phyloP scores from a whole-genome alignment of 23 red algal species.

The Gracilaria gracilis region DNA sequence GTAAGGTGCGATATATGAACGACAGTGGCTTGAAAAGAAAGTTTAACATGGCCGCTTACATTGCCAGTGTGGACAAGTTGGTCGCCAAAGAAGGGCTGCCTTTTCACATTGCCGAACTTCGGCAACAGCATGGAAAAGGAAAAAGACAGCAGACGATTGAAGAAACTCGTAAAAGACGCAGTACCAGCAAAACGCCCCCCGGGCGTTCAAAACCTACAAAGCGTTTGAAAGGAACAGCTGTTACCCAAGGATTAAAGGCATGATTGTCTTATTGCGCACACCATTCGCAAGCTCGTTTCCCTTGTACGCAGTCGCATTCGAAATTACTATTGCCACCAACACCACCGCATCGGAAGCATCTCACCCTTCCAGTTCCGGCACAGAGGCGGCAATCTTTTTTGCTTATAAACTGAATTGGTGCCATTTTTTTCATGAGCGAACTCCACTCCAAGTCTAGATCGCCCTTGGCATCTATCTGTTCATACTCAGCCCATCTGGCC shows the following conservation, averaged over 20 bases:
- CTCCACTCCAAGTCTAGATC: conserved; percentile 64
- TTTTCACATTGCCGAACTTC: conserved; percentile 45
- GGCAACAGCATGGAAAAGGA: background rate
- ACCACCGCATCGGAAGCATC: conserved; percentile 61
- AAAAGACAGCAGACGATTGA: conserved; percentile 37
- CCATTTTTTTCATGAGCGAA: conserved; percentile 31
- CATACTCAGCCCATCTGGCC: conserved; percentile 58
- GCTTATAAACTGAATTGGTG: conserved; percentile 6
- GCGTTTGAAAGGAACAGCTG: background rate
- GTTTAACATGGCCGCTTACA: conserved; percentile 88
- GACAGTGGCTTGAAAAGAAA: conserved; percentile 84
- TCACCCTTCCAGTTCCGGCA: conserved; percentile 40
- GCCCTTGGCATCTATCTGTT: conserved; percentile 27
- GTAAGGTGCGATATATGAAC: conserved; percentile 97
- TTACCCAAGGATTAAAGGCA: background rate
- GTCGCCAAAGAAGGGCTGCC: conserved; percentile 53
- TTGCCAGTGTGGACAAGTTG: conserved; percentile 55
- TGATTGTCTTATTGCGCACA: background rate
- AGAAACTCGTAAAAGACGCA: conserved; percentile 16
- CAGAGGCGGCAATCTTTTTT: conserved; percentile 32
- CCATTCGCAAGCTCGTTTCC: conserved; percentile 59
- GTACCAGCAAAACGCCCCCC: background rate
- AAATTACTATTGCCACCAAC: conserved; percentile 22
- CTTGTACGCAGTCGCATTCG: conserved; percentile 42
- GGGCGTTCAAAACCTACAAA: background rate